Base-by-base conservation (phyloP, 2,329 filamentous ascomycete genomes). In the Arthrobotrys sphaeroides region DNA sequence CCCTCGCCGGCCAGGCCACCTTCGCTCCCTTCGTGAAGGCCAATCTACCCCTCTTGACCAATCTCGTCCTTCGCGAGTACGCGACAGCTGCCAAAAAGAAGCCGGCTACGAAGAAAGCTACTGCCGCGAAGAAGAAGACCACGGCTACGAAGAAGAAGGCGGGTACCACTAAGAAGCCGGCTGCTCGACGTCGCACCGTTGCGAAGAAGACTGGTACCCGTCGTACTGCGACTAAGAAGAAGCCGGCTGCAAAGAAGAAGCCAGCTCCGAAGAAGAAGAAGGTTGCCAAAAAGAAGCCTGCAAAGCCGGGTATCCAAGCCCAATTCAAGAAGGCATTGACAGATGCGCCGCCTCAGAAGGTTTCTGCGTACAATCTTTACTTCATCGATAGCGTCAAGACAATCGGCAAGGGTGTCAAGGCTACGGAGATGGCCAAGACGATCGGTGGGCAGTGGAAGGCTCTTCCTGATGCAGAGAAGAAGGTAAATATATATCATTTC, bases 11-110 rank as follows among this genome's bases (percentile, higher is more conserved):
- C 28, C 72, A 61, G 42, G 64, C 72, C 10, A 60, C 70, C 26
- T 55, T 75, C 36, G 70, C 57, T 64, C 70, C 70, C 38, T 75
- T 75, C 72, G 57, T 75, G 20, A 75, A 75, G 47, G 72, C 72
- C 57, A 75, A 75, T 36, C 42, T 75, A 9, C 72, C 72, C 5
- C 45, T 68, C 59, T 28, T 75, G 31, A 62, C 64, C 47, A 62
- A 43, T 26, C 45, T 75, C 18, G 57, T 64, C 13, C 57, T 75
- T 51, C 72, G 72, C 57, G 72, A 69, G 45, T 75, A 69, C 22
- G 72, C 72, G 10, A 75, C 72, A 13, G 72, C 72, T 13, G 28
- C 42, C 22, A 75, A 74, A 45, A 69, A 59, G 47, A 74, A 69
- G 59, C 28, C 57, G 5, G 20, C 24, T 18, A 28, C 38, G 9